Evolutionary conservation across 768 basidiomycete genomes (phyloP).

Genomic region (Calocybe cyanea): DNA sequence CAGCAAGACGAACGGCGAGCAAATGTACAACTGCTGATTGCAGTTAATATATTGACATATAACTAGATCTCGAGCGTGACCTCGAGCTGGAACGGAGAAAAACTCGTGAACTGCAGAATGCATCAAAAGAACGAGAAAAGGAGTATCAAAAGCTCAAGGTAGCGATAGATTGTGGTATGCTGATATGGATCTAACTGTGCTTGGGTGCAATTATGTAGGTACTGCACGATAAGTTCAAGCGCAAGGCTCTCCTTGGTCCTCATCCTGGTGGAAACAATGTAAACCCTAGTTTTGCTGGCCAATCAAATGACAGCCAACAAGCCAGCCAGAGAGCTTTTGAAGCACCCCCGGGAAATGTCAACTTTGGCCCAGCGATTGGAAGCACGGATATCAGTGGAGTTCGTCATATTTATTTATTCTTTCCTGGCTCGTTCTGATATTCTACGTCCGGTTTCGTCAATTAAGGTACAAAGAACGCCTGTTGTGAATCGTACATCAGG

Average conservation of each 20-base stretch:
- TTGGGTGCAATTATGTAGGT: conserved; percentile 36
- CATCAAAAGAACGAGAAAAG: conserved; percentile 72
- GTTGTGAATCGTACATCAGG: conserved; percentile 46
- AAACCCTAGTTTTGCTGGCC: neutral
- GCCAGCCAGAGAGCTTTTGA: conserved; percentile 11
- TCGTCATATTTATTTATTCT: conserved; percentile 14
- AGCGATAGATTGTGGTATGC: no score
- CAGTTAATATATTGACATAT: neutral
- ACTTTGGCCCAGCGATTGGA: conserved; percentile 53
- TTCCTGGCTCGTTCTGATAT: neutral
- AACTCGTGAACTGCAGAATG: conserved; percentile 69
- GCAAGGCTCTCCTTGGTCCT: conserved; percentile 65
- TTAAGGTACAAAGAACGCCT: conserved; percentile 69
- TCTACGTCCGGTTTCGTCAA: neutral
- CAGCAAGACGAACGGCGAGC: conserved; percentile 62
- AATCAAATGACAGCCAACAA: conserved; percentile 6
- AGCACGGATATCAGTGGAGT: conserved; percentile 69
- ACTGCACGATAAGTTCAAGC: conserved; percentile 80
- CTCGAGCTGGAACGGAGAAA: conserved; percentile 77
- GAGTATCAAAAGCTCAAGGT: conserved; percentile 89
- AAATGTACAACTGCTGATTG: neutral
- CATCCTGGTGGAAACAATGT: conserved; percentile 20
- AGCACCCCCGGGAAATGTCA: conserved; percentile 25
- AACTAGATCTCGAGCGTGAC: conserved; percentile 71
- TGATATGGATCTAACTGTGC: no score